Evolutionary conservation across 495 filamentous ascomycete species (phyloP), one percentile per base, ranked within the genome.

Genomic region (Penicillium manginii): DNA sequence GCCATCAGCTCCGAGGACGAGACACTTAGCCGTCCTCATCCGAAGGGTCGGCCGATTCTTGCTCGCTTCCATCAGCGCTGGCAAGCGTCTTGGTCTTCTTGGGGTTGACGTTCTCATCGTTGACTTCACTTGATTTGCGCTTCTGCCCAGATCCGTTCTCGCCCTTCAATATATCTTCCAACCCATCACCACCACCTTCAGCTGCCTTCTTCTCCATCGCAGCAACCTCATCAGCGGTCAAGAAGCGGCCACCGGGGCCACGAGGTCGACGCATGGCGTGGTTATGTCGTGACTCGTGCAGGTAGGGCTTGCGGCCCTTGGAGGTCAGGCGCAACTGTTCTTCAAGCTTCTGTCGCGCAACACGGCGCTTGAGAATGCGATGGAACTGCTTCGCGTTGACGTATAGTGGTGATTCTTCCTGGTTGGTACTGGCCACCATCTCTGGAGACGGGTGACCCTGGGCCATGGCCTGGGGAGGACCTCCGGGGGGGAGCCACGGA

Each of bases 341-440:
- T 70, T 98, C 94, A 46, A 98, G 74, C 72, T 90, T 91, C 71
- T 98, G 94, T 37, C 94, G 85, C 3, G 94, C 94, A 60, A 98
- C 91, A 33, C 94, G 83, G 42, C 94, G 83, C 77, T 98, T 98
- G 50, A 98, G 74, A 55, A 98, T 98, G 10, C 94, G 89, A 70
- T 98, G 94, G 65, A 98, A 98, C 69, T 98, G 94, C 73, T 98
- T 98, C 2, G 94, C 94, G 67, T 98, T 98, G 66, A 98, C 94
- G 62, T 98, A 98, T 8, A 98, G 79, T 0, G 94, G 94, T 6
- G 94, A 92, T 71, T 98, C 94, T 73, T 98, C 94, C 14, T 89
- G 67, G 51, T 66, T 89, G 29, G 75, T 77, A 2, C 88, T 86
- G 3, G 88, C 80, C 1, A 88, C 84, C 69, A 94, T 83, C 63